Percentiles rank a stretch among this genome's conserved stretches.
phyloP scores from a whole-genome alignment of 257 asterid genomes.

The Solanum pinnatisectum region DNA sequence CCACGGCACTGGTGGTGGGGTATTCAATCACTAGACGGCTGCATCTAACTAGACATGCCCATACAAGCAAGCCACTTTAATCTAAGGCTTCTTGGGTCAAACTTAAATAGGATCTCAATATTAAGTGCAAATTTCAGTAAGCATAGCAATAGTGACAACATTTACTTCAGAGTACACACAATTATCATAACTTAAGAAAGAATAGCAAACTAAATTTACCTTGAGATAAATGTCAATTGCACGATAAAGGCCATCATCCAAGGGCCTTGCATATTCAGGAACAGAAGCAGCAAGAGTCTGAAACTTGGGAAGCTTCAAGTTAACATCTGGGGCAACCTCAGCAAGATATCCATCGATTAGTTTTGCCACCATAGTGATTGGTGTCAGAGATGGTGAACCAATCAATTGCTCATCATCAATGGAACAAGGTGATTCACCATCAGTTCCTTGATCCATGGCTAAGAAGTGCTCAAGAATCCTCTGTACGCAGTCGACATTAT shows the following conservation, averaged over 20 bases:
- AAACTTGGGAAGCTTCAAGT: conserved; percentile 82
- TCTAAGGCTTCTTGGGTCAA: background rate
- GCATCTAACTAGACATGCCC: background rate
- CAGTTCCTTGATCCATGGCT: conserved; percentile 63
- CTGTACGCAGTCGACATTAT: conserved; percentile 82
- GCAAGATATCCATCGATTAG: conserved; percentile 88
- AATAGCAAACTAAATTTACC: conserved; percentile 27
- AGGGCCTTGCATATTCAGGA: conserved; percentile 88
- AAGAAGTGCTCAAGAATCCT: conserved; percentile 82
- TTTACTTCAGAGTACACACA: background rate
- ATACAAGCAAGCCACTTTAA: background rate
- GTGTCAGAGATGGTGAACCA: conserved; percentile 84
- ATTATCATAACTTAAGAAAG: background rate
- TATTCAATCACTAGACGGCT: background rate
- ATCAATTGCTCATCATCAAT: conserved; percentile 61
- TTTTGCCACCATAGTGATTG: conserved; percentile 89
- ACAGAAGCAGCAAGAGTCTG: conserved; percentile 80
- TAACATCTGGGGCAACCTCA: conserved; percentile 90
- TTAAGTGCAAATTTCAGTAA: background rate
- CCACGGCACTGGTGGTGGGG: background rate
- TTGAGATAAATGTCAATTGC: conserved; percentile 85
- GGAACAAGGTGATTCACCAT: conserved; percentile 73
- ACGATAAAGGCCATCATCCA: conserved; percentile 96
- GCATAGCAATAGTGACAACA: background rate
- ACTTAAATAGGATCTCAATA: background rate